Conservation (phyloP, 495 filamentous ascomycete species). For the Thozetella sp. region DNA sequence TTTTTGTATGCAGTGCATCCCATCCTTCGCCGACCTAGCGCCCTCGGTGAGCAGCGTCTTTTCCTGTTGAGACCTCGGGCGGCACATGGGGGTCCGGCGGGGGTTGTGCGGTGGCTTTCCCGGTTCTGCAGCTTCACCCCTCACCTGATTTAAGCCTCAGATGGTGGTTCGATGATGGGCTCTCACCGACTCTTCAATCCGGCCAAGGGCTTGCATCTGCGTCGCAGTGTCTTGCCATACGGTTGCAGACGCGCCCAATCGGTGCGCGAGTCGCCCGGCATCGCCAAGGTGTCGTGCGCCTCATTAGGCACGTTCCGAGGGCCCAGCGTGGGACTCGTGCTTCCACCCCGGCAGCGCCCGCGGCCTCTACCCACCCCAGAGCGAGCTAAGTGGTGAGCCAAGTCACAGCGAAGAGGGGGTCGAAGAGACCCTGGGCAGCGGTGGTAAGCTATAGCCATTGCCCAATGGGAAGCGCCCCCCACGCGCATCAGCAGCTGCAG, state of each 20-base stretch:
- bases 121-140: too few species aligned
- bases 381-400: neutral
- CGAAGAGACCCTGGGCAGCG: neutral
- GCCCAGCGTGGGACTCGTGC: neutral
- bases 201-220: neutral
- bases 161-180: too few species aligned
- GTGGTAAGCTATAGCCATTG: neutral
- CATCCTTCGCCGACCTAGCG: too few species aligned
- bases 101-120: too few species aligned
- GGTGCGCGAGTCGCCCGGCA: too few species aligned
- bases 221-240: neutral
- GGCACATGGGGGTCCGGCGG: too few species aligned
- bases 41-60: too few species aligned
- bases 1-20: too few species aligned
- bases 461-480: too few species aligned
- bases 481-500: too few species aligned
- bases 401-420: neutral
- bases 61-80: too few species aligned
- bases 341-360: neutral
- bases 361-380: neutral
- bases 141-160: too few species aligned
- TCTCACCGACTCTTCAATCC: neutral
- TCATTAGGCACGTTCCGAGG: neutral
- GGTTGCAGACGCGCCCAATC: neutral
- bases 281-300: neutral